These are phyloP conservation scores for Cyphellophora europaea DNA, from an alignment of 2,329 filamentous ascomycete genomes.

Conservation along the genomic window DNA sequence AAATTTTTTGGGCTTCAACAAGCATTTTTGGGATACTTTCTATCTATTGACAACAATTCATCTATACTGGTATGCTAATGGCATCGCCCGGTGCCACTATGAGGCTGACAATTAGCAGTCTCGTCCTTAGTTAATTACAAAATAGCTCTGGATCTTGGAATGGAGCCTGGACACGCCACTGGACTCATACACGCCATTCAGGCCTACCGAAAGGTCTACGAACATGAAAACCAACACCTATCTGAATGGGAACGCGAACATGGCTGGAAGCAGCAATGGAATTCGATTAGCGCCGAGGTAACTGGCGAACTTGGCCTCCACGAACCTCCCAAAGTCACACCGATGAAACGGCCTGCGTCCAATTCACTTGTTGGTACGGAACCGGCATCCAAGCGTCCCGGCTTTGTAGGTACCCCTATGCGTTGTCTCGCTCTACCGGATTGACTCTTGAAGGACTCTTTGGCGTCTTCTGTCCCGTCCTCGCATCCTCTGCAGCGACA, in stretches of 20 bases:
- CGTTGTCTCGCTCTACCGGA: constrained; percentile 11
- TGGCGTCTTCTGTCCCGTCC: constrained; percentile 12
- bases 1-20: too few species aligned
- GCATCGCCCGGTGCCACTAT: too few species aligned
- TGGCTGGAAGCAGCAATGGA: constrained; percentile 11
- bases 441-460: constrained; percentile 15
- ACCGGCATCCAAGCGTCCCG: constrained; percentile 30
- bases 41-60: too few species aligned
- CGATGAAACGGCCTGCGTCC: constrained; percentile 15
- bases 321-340: constrained; percentile 7
- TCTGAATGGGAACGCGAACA: constrained; percentile 11
- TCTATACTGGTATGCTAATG: too few species aligned
- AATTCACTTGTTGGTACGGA: constrained; percentile 24
- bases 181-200: constrained; percentile 10
- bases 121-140: too few species aligned
- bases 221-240: constrained; percentile 14
- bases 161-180: constrained; percentile 2
- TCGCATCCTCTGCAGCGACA: constrained; percentile 18
- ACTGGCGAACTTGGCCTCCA: constrained; percentile 3
- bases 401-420: constrained; percentile 17
- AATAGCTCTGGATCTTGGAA: not conserved
- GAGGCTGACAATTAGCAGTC: too few species aligned
- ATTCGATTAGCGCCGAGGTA: constrained; percentile 8
- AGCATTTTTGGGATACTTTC: too few species aligned
- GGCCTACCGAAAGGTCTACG: constrained; percentile 13